A percentile compares a stretch with the other conserved stretches of the same genome.
phyloP scores from a whole-genome alignment of 345 rosid species.

The Bruguiera sexangula region DNA sequence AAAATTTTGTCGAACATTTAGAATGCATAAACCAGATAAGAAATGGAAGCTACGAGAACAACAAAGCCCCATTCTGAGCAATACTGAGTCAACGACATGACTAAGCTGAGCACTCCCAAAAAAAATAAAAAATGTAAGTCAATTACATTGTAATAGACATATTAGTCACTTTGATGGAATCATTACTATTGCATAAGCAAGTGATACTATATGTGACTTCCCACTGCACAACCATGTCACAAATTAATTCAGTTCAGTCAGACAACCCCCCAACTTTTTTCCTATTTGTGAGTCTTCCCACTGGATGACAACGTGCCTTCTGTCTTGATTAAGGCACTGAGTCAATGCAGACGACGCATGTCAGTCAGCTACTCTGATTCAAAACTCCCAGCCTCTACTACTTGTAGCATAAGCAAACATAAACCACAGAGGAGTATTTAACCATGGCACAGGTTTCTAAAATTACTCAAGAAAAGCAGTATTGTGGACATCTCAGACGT shows the following conservation, averaged over 20 bases:
- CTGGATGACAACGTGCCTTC: neutral
- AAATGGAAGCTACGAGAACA: too few relatives aligned
- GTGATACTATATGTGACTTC: too few relatives aligned
- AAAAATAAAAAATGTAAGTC: too few relatives aligned
- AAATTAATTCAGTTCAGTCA: too few relatives aligned
- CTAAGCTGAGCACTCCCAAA: too few relatives aligned
- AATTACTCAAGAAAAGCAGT: neutral
- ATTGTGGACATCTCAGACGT: neutral
- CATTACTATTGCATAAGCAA: too few relatives aligned
- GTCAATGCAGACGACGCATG: neutral
- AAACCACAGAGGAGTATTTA: neutral
- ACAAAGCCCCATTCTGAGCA: too few relatives aligned
- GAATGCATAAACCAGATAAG: neutral
- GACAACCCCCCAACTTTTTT: too few relatives aligned
- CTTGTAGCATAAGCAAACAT: neutral
- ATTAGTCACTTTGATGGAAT: too few relatives aligned
- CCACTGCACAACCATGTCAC: neutral
- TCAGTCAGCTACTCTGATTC: neutral
- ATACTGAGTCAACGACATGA: too few relatives aligned
- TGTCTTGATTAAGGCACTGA: too few relatives aligned
- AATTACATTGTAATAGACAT: too few relatives aligned
- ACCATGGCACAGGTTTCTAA: neutral
- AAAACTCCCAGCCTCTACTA: neutral
- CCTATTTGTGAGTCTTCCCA: neutral
- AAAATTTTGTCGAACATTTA: neutral